Evolutionary conservation across 2,329 filamentous ascomycete genomes (phyloP).

Genomic region (Cladosporium halotolerans): DNA sequence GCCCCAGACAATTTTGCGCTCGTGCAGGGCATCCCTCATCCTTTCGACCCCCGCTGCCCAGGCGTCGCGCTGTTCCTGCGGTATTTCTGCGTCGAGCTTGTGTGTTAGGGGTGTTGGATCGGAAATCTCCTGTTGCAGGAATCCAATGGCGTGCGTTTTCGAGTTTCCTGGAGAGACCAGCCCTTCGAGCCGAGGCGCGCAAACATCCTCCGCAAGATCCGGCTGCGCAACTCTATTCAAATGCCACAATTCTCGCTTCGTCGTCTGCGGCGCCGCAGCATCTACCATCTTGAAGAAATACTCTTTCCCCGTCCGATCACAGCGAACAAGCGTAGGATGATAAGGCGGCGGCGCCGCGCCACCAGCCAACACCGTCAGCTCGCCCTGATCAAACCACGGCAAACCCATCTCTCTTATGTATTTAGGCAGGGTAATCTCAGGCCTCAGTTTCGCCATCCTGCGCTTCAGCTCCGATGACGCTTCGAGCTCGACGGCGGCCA

Average conservation of each 20-base stretch:
- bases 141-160: conserved; percentile 26
- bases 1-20: conserved; percentile 32
- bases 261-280: conserved; percentile 23
- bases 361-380: conserved; percentile 93
- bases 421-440: conserved; percentile 49
- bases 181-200: conserved; percentile 26
- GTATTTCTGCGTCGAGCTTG: conserved; percentile 26
- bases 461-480: conserved; percentile 60
- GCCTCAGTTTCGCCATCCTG: conserved; percentile 92
- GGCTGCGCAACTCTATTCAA: conserved; percentile 25
- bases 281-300: conserved; percentile 50
- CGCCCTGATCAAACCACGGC: conserved; percentile 91
- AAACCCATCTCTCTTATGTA: conserved; percentile 82
- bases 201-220: conserved; percentile 25
- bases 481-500: conserved; percentile 23
- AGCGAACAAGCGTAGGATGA: conserved; percentile 75
- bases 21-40: conserved; percentile 28
- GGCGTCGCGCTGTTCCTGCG: conserved; percentile 24
- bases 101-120: conserved; percentile 27
- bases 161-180: conserved; percentile 22
- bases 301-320: conserved; percentile 95
- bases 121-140: conserved; percentile 29
- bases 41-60: conserved; percentile 27
- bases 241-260: conserved; percentile 30
- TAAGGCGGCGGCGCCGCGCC: conserved; percentile 59